Percentiles rank a stretch among this genome's conserved stretches.
Evolutionary conservation across 305 asterid genomes (phyloP).

Genomic region (Lippia alba): DNA sequence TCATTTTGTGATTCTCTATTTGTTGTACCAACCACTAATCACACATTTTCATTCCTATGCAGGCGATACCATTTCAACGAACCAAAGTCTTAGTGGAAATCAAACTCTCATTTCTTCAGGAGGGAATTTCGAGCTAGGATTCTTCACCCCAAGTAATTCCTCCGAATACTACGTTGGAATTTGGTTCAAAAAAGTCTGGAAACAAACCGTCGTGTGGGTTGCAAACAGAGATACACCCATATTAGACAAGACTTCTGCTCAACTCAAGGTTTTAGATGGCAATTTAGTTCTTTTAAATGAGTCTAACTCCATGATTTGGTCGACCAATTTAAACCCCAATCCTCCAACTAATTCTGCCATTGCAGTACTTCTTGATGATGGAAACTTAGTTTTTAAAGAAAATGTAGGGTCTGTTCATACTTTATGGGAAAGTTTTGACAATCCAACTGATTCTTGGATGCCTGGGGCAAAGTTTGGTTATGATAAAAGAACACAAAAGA

Average conservation of each 20-base stretch:
- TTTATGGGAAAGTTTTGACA: constrained; percentile 10
- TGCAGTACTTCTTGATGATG: neutral
- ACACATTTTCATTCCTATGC: constrained; percentile 11
- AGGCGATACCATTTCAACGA: constrained; percentile 33
- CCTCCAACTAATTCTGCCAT: constrained; percentile 15
- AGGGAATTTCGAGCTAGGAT: constrained; percentile 33
- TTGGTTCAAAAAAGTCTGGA: constrained; percentile 48
- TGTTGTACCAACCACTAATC: constrained; percentile 1
- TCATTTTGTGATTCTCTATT: neutral
- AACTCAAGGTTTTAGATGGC: constrained; percentile 37
- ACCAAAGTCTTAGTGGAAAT: constrained; percentile 32
- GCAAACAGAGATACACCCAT: constrained; percentile 58
- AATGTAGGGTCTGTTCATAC: neutral
- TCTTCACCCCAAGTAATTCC: constrained; percentile 38
- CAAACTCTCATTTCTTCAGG: constrained; percentile 34
- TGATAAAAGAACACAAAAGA: constrained; percentile 1
- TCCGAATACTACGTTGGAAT: constrained; percentile 56
- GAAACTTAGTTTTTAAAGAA: neutral
- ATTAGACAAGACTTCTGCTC: constrained; percentile 40
- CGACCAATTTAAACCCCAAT: constrained; percentile 44
- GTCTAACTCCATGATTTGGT: constrained; percentile 41
- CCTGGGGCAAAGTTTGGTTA: neutral
- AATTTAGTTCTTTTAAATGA: constrained; percentile 26
- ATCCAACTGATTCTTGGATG: constrained; percentile 3
- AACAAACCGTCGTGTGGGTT: constrained; percentile 54